phyloP scores from a whole-genome alignment of 108 stramenopile species.

The Pelagomonas calceolata region DNA sequence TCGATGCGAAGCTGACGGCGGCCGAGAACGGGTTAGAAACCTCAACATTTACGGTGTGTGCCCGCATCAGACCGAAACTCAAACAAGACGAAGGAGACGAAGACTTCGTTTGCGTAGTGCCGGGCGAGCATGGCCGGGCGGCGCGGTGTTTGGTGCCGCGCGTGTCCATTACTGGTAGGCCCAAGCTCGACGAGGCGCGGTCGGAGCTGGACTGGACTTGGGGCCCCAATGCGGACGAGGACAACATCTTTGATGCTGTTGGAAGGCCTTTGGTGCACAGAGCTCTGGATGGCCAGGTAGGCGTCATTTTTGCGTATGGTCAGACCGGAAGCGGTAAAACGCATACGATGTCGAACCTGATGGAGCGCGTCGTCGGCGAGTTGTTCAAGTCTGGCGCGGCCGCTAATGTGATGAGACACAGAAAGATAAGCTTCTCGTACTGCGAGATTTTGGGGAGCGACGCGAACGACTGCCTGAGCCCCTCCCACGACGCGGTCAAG shows the following conservation, averaged over 20 bases:
- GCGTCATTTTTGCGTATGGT: slow-evolving; percentile 13
- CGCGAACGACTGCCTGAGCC: background rate
- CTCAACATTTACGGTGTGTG: slow-evolving; percentile 19
- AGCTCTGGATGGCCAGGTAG: background rate
- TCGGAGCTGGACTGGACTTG: slow-evolving; percentile 2
- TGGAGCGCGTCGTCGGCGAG: slow-evolving; percentile 4
- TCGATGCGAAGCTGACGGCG: no score
- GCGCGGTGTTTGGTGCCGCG: slow-evolving; percentile 2
- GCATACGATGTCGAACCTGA: slow-evolving; percentile 7
- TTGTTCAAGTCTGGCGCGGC: background rate
- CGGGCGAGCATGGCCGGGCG: background rate
- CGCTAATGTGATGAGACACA: no score
- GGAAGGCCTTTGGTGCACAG: background rate
- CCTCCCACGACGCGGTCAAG: background rate
- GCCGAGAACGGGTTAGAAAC: slow-evolving; percentile 4
- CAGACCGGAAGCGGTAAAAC: slow-evolving; percentile 9
- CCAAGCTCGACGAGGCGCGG: background rate
- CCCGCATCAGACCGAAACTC: slow-evolving; percentile 9
- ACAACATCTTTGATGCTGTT: background rate
- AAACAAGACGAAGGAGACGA: slow-evolving; percentile 12
- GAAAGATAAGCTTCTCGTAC: background rate
- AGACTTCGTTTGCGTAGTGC: slow-evolving; percentile 10
- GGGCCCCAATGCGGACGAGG: background rate
- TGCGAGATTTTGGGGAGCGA: slow-evolving; percentile 5
- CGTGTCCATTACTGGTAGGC: slow-evolving; percentile 15